A percentile compares a stretch with the other conserved stretches of the same genome.
These are phyloP conservation scores for Carex kokanica DNA, from an alignment of 176 grass and related monocot genomes.

Conservation along the genomic window DNA sequence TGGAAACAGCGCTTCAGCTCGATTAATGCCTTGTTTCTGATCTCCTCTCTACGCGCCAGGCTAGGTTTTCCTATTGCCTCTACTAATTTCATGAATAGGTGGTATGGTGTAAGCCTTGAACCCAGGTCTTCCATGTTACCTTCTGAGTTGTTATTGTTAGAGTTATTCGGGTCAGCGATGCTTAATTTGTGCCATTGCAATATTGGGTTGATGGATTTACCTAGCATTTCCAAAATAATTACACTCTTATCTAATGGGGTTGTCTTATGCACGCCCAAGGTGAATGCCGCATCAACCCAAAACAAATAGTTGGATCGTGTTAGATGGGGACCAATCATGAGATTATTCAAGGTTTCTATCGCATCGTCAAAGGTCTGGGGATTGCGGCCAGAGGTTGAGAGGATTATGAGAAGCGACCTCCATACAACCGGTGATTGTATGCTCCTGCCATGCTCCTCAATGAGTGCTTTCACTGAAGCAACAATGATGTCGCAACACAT, in stretches of 20 bases:
- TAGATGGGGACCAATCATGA: constrained; percentile 53
- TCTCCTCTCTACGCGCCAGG: constrained; percentile 78
- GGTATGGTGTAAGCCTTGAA: constrained; percentile 13
- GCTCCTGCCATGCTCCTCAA: constrained; percentile 39
- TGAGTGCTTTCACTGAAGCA: constrained; percentile 42
- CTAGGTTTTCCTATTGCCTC: constrained; percentile 75
- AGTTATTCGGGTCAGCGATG: constrained; percentile 44
- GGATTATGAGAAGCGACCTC: constrained; percentile 78
- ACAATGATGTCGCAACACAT: constrained; percentile 69
- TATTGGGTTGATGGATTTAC: constrained; percentile 61
- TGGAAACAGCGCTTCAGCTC: constrained; percentile 60
- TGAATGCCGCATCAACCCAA: constrained; percentile 82
- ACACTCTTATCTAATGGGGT: constrained; percentile 79
- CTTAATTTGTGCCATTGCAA: constrained; percentile 74
- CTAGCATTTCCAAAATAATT: constrained; percentile 63
- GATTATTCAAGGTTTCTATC: constrained; percentile 52
- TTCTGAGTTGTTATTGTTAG: neutral
- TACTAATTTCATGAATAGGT: constrained; percentile 80
- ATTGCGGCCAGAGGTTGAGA: constrained; percentile 60
- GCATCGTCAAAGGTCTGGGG: constrained; percentile 91
- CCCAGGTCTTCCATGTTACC: constrained; percentile 2
- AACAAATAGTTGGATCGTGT: constrained; percentile 60
- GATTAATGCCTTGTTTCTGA: constrained; percentile 56
- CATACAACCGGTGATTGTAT: constrained; percentile 63
- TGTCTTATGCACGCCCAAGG: constrained; percentile 75